Percentiles rank a stretch among this genome's conserved stretches.
Conservation (phyloP, 495 filamentous ascomycete genomes). For the Penicillium silybi region DNA sequence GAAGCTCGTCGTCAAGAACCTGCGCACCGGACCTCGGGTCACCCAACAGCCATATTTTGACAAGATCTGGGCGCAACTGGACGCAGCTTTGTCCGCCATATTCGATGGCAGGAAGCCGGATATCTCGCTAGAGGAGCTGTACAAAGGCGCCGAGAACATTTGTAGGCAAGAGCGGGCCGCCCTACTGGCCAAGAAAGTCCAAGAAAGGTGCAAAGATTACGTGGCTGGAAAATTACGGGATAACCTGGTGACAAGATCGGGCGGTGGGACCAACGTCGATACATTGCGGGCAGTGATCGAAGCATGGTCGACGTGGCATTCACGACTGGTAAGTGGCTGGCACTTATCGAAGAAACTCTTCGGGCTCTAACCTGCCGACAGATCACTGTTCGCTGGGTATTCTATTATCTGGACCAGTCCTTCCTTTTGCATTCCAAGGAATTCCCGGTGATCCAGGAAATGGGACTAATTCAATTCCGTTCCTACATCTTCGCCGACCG, state of each 20-base stretch:
- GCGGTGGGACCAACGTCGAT: slow-evolving; percentile 53
- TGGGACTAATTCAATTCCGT: slow-evolving; percentile 57
- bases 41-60: slow-evolving; percentile 70
- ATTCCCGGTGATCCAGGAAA: slow-evolving; percentile 52
- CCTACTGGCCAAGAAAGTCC: slow-evolving; percentile 59
- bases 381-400: slow-evolving; percentile 76
- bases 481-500: slow-evolving; percentile 51
- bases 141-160: slow-evolving; percentile 83
- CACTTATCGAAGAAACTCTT: neutral
- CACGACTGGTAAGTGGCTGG: slow-evolving; percentile 58
- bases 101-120: slow-evolving; percentile 59
- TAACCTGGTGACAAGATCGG: slow-evolving; percentile 46
- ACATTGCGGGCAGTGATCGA: slow-evolving; percentile 60
- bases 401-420: slow-evolving; percentile 87
- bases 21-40: slow-evolving; percentile 54
- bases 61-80: slow-evolving; percentile 65
- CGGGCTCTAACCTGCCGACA: slow-evolving; percentile 28
- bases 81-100: slow-evolving; percentile 65
- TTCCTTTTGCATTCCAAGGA: slow-evolving; percentile 69
- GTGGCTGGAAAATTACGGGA: slow-evolving; percentile 54
- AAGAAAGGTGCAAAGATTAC: slow-evolving; percentile 58
- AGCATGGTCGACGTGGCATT: slow-evolving; percentile 75
- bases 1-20: slow-evolving; percentile 83
- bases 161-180: slow-evolving; percentile 71
- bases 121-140: slow-evolving; percentile 78